Percentiles rank a stretch among this genome's conserved stretches.
Conservation (phyloP, 2,329 filamentous ascomycete species). For the Drechslera avenae region DNA sequence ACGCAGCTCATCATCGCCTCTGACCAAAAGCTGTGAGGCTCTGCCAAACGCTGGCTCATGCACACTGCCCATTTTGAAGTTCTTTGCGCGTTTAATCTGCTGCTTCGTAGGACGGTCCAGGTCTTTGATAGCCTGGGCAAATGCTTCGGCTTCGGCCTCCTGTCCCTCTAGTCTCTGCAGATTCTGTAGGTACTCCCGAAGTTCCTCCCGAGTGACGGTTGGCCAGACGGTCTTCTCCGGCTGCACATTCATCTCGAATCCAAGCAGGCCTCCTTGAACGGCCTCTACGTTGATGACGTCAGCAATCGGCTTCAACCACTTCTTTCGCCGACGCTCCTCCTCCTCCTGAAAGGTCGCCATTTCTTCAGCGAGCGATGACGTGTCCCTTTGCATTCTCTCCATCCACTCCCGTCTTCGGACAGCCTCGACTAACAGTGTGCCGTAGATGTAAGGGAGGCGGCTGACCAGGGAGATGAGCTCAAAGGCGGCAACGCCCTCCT, state of each 20-base stretch:
- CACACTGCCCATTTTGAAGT: slow-evolving; percentile 95
- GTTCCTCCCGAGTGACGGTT: slow-evolving; percentile 71
- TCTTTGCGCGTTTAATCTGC: slow-evolving; percentile 83
- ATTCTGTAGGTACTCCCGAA: slow-evolving; percentile 73
- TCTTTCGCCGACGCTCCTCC: slow-evolving; percentile 83
- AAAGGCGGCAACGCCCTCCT: slow-evolving; percentile 79
- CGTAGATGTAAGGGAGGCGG: slow-evolving; percentile 86
- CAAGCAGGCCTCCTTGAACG: slow-evolving; percentile 71
- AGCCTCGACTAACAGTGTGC: slow-evolving; percentile 84
- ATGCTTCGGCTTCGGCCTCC: slow-evolving; percentile 69
- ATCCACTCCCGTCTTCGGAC: slow-evolving; percentile 86
- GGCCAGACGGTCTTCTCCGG: slow-evolving; percentile 85
- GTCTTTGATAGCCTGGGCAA: slow-evolving; percentile 77
- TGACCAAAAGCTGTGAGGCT: slow-evolving; percentile 76
- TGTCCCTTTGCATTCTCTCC: slow-evolving; percentile 87
- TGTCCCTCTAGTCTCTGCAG: slow-evolving; percentile 71
- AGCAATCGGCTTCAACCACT: slow-evolving; percentile 87
- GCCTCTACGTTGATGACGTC: slow-evolving; percentile 71
- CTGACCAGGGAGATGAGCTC: slow-evolving; percentile 80
- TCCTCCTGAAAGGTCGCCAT: slow-evolving; percentile 92
- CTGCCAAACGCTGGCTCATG: slow-evolving; percentile 89
- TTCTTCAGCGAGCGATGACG: slow-evolving; percentile 86
- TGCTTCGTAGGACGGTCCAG: slow-evolving; percentile 82
- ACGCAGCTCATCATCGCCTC: slow-evolving; percentile 82
- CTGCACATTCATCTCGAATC: slow-evolving; percentile 83